phyloP scores from a whole-genome alignment of 495 filamentous ascomycete genomes.

The Hyaloscypha variabilis region DNA sequence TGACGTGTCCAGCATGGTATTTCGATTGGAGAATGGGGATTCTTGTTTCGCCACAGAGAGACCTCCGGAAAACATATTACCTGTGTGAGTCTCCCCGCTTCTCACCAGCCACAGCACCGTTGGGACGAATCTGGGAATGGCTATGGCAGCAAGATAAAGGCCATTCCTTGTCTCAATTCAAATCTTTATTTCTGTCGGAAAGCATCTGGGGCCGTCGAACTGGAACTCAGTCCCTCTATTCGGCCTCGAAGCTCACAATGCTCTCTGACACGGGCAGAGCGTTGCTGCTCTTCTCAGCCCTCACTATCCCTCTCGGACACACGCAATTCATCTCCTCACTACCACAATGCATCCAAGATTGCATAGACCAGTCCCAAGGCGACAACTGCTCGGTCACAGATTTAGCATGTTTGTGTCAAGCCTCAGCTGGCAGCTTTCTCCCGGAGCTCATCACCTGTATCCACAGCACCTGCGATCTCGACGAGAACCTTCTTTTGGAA shows the following conservation, averaged over 20 bases:
- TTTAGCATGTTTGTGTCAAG: slow-evolving; percentile 39
- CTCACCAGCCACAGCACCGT: slow-evolving; percentile 16
- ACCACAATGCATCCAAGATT: slow-evolving; percentile 36
- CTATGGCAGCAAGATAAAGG: slow-evolving; percentile 7
- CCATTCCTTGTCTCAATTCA: not conserved
- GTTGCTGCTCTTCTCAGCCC: slow-evolving; percentile 32
- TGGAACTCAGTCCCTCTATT: not conserved
- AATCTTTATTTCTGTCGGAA: not conserved
- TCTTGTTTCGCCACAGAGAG: slow-evolving; percentile 21
- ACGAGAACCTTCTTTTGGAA: slow-evolving; percentile 32
- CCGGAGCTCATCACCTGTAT: slow-evolving; percentile 39
- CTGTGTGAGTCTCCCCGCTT: not conserved
- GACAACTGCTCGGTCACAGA: slow-evolving; percentile 36
- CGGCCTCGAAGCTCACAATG: not conserved
- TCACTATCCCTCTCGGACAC: slow-evolving; percentile 31
- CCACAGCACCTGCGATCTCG: slow-evolving; percentile 37
- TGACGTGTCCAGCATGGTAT: slow-evolving; percentile 9
- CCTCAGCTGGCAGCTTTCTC: slow-evolving; percentile 35
- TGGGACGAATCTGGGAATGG: not conserved
- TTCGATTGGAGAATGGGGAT: not conserved
- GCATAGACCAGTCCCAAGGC: slow-evolving; percentile 34
- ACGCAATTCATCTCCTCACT: slow-evolving; percentile 32
- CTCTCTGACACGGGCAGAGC: slow-evolving; percentile 17
- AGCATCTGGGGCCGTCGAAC: not conserved
- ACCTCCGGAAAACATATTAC: slow-evolving; percentile 2